Conservation (phyloP, 805 yeast genomes). For the Barnettozyma vustinii region DNA sequence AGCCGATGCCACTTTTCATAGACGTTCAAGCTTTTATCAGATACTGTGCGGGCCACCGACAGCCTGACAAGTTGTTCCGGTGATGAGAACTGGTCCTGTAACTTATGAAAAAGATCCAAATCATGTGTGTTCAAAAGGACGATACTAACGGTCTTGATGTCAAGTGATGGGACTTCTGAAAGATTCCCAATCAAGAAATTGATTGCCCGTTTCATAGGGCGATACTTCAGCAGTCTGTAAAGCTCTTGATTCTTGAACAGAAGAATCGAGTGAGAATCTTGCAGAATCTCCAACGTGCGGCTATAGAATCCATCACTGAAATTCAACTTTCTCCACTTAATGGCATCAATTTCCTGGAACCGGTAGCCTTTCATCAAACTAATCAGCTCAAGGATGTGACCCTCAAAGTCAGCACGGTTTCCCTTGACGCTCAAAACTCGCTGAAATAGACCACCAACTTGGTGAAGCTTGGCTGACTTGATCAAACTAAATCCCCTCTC, state of each 20-base stretch:
- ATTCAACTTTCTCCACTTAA: constrained; percentile 7
- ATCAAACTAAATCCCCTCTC: constrained; percentile 10
- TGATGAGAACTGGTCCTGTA: background rate
- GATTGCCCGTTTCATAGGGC: constrained; percentile 1
- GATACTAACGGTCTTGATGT: constrained; percentile 1
- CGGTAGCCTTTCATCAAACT: background rate
- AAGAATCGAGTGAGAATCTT: background rate
- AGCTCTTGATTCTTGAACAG: constrained; percentile 11
- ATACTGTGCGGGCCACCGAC: background rate
- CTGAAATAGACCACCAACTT: constrained; percentile 14
- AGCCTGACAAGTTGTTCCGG: background rate
- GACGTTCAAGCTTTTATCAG: background rate
- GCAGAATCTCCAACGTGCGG: constrained; percentile 4
- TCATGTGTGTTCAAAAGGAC: background rate
- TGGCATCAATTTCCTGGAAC: constrained; percentile 9
- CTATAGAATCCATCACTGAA: constrained; percentile 7
- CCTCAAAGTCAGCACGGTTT: background rate
- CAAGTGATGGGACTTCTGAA: background rate
- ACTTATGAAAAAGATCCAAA: background rate
- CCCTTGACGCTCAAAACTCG: constrained; percentile 4
- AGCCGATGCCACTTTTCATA: background rate
- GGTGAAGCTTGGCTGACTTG: background rate
- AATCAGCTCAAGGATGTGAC: constrained; percentile 5
- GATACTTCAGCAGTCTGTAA: constrained; percentile 8
- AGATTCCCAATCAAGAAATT: background rate